phyloP scores from a whole-genome alignment of 257 asterid species.

The Jacaranda mimosifolia region DNA sequence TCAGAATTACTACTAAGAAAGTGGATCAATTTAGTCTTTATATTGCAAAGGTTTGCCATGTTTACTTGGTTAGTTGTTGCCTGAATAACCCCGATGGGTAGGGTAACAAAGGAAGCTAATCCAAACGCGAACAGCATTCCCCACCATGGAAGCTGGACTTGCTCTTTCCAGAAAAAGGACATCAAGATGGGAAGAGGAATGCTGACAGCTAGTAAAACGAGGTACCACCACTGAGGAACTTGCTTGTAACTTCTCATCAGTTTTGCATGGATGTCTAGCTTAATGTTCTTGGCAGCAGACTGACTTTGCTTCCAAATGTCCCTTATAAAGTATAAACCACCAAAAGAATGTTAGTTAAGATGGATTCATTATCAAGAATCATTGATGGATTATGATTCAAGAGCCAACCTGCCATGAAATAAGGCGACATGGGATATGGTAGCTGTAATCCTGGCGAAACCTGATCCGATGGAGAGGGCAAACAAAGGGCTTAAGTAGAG shows the following conservation, averaged over 20 bases:
- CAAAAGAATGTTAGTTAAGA: background rate
- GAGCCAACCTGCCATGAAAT: background rate
- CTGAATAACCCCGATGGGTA: conserved; percentile 8
- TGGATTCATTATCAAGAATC: background rate
- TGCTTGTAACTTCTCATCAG: background rate
- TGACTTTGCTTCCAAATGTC: background rate
- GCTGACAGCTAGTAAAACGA: background rate
- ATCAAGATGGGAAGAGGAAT: conserved; percentile 1
- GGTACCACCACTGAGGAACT: background rate
- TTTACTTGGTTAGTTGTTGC: conserved; percentile 3
- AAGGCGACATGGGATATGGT: background rate
- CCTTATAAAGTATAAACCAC: background rate
- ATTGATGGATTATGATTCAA: background rate
- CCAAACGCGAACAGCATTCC: background rate
- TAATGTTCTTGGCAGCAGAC: conserved; percentile 7
- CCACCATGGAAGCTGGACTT: conserved; percentile 16
- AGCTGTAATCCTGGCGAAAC: background rate
- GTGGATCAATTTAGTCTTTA: background rate
- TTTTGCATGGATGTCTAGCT: background rate
- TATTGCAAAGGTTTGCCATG: background rate
- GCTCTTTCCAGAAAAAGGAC: background rate
- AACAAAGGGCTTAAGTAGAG: conserved; percentile 1
- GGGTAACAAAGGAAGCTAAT: background rate
- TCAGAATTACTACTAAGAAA: background rate
- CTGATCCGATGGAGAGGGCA: background rate